Percentiles rank a stretch among this genome's conserved stretches.
Conservation (phyloP, 805 yeast species). For the Alloascoidea hylecoeti region DNA sequence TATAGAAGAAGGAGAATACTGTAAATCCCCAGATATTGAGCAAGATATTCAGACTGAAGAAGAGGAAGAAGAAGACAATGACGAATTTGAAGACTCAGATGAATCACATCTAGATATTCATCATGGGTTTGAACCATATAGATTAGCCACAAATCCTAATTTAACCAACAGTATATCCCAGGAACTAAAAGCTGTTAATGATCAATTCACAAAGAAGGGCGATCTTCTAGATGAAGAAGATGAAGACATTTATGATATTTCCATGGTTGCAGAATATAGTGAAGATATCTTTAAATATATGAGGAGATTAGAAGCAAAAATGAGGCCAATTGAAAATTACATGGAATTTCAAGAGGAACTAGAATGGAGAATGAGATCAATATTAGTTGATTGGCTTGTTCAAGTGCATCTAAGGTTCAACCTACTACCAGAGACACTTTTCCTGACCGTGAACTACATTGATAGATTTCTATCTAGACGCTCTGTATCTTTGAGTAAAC, state of each 20-base stretch:
- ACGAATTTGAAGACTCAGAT: too few relatives aligned
- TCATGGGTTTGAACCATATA: too few relatives aligned
- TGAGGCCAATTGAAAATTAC: slow-evolving; percentile 52
- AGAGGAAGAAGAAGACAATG: too few relatives aligned
- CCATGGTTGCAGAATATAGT: slow-evolving; percentile 72
- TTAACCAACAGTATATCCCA: too few relatives aligned
- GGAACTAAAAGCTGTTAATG: too few relatives aligned
- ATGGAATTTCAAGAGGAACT: slow-evolving; percentile 61
- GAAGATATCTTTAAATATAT: slow-evolving; percentile 62
- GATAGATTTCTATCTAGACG: slow-evolving; percentile 62
- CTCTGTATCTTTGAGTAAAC: slow-evolving; percentile 52
- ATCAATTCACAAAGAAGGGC: too few relatives aligned
- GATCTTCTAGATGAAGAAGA: slow-evolving; percentile 65
- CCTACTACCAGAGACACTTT: slow-evolving; percentile 63
- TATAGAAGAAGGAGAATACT: too few relatives aligned
- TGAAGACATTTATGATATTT: slow-evolving; percentile 55
- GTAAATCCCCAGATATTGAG: too few relatives aligned
- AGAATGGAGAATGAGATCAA: slow-evolving; percentile 68
- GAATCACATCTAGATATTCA: too few relatives aligned
- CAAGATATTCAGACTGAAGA: too few relatives aligned
- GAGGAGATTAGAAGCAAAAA: slow-evolving; percentile 43
- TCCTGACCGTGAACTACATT: slow-evolving; percentile 56
- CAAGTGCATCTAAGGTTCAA: slow-evolving; percentile 67
- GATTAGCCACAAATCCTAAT: too few relatives aligned
- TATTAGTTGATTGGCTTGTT: slow-evolving; percentile 66